Evolutionary conservation across 495 filamentous ascomycete species (phyloP).

Genomic region (Aspergillus funiculosus): DNA sequence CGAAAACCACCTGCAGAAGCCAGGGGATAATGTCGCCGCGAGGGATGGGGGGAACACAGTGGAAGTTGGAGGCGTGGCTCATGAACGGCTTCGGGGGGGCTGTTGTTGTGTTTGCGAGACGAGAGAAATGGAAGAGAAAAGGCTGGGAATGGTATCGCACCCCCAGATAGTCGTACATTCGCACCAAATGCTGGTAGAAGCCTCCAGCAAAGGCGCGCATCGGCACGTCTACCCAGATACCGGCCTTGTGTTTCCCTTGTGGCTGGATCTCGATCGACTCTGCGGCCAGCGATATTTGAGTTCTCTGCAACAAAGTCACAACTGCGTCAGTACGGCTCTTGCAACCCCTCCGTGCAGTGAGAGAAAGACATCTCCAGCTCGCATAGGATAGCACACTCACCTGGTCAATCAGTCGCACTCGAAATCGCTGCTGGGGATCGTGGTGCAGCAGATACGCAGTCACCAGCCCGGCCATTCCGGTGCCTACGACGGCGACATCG

Average conservation of each 20-base stretch:
- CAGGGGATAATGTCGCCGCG: constrained; percentile 18
- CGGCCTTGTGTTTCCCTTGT: not conserved
- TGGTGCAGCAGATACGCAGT: constrained; percentile 44
- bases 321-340: too few species aligned
- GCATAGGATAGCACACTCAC: not conserved
- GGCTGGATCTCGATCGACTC: not conserved
- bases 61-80: constrained; percentile 46
- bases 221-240: constrained; percentile 46
- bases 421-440: constrained; percentile 39
- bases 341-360: too few species aligned
- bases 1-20: constrained; percentile 35
- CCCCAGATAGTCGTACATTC: constrained; percentile 50
- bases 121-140: constrained; percentile 32
- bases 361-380: too few species aligned
- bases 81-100: constrained; percentile 23
- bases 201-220: constrained; percentile 53
- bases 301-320: too few species aligned
- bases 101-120: not conserved
- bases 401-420: not conserved
- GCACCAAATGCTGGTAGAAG: constrained; percentile 48
- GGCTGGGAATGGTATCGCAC: constrained; percentile 35
- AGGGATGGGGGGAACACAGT: constrained; percentile 41
- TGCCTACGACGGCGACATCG: constrained; percentile 47
- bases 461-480: constrained; percentile 51
- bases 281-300: too few species aligned